Base-by-base conservation (phyloP, 2,329 filamentous ascomycete species). In the Leptographium galeiforme region DNA sequence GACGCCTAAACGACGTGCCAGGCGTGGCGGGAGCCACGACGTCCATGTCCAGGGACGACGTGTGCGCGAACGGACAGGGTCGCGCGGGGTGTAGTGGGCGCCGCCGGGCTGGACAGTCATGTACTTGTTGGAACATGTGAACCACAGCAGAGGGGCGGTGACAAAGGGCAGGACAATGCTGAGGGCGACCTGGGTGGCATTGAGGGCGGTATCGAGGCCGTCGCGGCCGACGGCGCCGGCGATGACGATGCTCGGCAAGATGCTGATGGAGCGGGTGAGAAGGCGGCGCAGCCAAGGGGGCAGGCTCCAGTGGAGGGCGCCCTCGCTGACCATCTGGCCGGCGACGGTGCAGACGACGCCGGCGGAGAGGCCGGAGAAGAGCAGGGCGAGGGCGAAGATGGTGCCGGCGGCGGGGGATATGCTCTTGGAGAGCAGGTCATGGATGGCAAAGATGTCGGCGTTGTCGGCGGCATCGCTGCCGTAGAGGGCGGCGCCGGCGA, bases 291-390 rank as follows among this genome's bases (percentile, higher is more conserved):
- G 62, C 89, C 89, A 95, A 0, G 89, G 89, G 56, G 75, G 74
- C 36, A 90, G 67, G 6, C 70, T 79, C 85, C 87, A 89, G 48
- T 81, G 79, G 46, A 95, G 66, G 56, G 89, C 87, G 8, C 89
- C 89, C 65, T 94, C 89, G 57, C 81, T 84, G 25, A 95, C 84
- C 82, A 95, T 93, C 66, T 95, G 89, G 0, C 89, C 89, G 0
- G 89, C 79, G 60, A 95, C 93, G 1, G 89, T 95, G 69, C 89
- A 94, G 2, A 94, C 84, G 39, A 95, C 87, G 7, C 89, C 89
- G 0, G 89, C 89, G 0, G 83, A 87, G 13, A 88, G 77, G 10
- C 89, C 89, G 0, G 85, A 90, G 0, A 94, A 77, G 0, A 95
- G 76, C 1, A 95, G 71, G 0, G 89, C 87, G 2, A 94, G 72